Evolutionary conservation across 805 yeast species (phyloP).

Genomic region (Starmerella floricola): DNA sequence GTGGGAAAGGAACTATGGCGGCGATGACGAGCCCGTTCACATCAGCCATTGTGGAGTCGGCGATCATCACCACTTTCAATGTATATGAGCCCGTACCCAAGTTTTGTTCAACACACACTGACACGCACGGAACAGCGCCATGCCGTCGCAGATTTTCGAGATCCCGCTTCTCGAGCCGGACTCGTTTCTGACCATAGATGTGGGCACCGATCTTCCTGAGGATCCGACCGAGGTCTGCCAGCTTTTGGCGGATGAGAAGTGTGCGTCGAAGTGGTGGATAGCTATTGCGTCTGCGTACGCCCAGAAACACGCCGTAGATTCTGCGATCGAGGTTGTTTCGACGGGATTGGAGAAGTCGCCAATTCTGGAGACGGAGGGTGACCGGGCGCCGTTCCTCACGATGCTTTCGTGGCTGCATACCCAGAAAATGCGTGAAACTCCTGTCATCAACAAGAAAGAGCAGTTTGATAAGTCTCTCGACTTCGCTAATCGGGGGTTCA

Average conservation of each 20-base stretch:
- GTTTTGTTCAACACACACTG: too few species aligned
- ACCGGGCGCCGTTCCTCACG: conserved; percentile 43
- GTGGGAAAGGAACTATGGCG: too few species aligned
- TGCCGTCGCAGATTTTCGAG: conserved; percentile 34
- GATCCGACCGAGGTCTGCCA: conserved; percentile 75
- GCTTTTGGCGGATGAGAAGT: conserved; percentile 67
- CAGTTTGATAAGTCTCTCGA: conserved; percentile 35
- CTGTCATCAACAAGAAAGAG: conserved; percentile 14
- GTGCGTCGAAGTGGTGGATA: conserved; percentile 70
- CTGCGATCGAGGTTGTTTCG: conserved; percentile 51
- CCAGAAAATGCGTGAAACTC: conserved; percentile 27
- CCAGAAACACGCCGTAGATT: conserved; percentile 43
- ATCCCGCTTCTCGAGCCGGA: conserved; percentile 67
- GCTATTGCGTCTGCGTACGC: conserved; percentile 75
- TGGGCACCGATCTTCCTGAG: conserved; percentile 72
- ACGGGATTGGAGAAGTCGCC: conserved; percentile 39
- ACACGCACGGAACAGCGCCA: neutral
- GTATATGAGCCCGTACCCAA: too few species aligned
- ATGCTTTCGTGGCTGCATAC: conserved; percentile 60
- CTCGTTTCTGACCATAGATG: conserved; percentile 77
- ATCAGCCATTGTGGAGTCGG: too few species aligned
- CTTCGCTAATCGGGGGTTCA: conserved; percentile 30
- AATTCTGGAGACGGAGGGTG: conserved; percentile 28
- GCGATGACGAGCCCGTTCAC: too few species aligned
- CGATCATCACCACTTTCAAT: too few species aligned